A percentile compares a stretch with the other conserved stretches of the same genome.
Conservation (phyloP, 495 filamentous ascomycete species). For the Bryoglossum gracile region DNA sequence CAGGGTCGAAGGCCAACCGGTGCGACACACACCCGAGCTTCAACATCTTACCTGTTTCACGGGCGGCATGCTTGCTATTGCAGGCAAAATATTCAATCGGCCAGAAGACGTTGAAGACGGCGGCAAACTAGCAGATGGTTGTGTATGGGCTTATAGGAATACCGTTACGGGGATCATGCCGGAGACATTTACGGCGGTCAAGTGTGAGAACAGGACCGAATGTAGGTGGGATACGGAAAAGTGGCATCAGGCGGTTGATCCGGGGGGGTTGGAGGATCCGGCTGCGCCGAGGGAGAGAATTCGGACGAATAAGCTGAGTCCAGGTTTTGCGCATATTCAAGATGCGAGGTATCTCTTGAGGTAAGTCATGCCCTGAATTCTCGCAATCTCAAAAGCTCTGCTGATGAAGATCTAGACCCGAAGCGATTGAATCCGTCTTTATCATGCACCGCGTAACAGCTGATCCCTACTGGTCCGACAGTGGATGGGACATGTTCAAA, state of each 20-base stretch:
- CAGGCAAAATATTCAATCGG: conserved; percentile 64
- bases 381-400: background rate
- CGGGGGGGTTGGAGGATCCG: conserved; percentile 16
- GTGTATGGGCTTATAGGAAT: conserved; percentile 81
- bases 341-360: conserved; percentile 22
- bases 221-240: conserved; percentile 76
- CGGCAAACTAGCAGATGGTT: conserved; percentile 76
- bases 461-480: conserved; percentile 43
- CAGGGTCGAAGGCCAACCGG: conserved; percentile 39
- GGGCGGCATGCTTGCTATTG: conserved; percentile 88
- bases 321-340: conserved; percentile 15
- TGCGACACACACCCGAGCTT: conserved; percentile 33
- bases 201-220: conserved; percentile 53
- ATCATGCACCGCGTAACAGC: conserved; percentile 53
- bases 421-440: conserved; percentile 60
- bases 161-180: conserved; percentile 86
- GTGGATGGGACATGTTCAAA: conserved; percentile 55
- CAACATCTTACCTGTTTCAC: conserved; percentile 65
- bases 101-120: conserved; percentile 69
- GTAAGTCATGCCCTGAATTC: background rate
- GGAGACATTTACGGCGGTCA: conserved; percentile 55
- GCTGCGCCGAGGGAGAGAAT: conserved; percentile 9
- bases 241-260: conserved; percentile 44
- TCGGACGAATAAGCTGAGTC: conserved; percentile 6
- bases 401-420: conserved; percentile 34